phyloP scores from a whole-genome alignment of 306 rosid species.

The Hippophae tibetana region DNA sequence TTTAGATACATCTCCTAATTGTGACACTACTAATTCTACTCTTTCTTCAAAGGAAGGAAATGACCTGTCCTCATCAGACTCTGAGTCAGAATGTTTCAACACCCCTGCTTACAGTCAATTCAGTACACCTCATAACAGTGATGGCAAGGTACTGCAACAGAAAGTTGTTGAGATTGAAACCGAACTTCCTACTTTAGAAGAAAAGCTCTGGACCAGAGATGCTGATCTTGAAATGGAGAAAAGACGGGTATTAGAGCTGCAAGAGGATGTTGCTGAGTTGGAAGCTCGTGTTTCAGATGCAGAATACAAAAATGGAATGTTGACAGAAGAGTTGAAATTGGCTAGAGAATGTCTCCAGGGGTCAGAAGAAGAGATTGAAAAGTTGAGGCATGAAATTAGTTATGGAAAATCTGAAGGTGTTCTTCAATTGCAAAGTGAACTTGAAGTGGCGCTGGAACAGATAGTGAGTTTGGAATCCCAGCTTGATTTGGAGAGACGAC shows the following conservation, averaged over 20 bases:
- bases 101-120: constrained; percentile 17
- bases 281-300: constrained; percentile 33
- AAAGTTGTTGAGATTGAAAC: constrained; percentile 27
- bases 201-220: constrained; percentile 29
- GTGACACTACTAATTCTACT: constrained; percentile 41
- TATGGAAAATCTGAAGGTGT: constrained; percentile 13
- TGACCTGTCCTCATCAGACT: constrained; percentile 40
- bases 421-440: constrained; percentile 33
- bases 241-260: constrained; percentile 30
- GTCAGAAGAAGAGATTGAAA: constrained; percentile 36
- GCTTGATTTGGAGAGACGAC: constrained; percentile 27
- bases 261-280: constrained; percentile 29
- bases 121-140: constrained; percentile 24
- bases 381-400: constrained; percentile 28
- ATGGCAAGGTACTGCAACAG: constrained; percentile 20
- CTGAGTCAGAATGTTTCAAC: constrained; percentile 37
- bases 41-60: constrained; percentile 37
- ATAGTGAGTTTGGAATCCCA: constrained; percentile 21
- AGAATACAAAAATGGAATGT: constrained; percentile 25
- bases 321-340: constrained; percentile 34
- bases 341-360: constrained; percentile 28
- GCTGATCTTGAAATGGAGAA: constrained; percentile 40
- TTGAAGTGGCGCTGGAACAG: constrained; percentile 26
- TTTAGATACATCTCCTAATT: constrained; percentile 39
- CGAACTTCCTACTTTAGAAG: constrained; percentile 30